Evolutionary conservation across 371 early-diverging fungal genomes (phyloP).

Genomic region (Parasitella parasitica): DNA sequence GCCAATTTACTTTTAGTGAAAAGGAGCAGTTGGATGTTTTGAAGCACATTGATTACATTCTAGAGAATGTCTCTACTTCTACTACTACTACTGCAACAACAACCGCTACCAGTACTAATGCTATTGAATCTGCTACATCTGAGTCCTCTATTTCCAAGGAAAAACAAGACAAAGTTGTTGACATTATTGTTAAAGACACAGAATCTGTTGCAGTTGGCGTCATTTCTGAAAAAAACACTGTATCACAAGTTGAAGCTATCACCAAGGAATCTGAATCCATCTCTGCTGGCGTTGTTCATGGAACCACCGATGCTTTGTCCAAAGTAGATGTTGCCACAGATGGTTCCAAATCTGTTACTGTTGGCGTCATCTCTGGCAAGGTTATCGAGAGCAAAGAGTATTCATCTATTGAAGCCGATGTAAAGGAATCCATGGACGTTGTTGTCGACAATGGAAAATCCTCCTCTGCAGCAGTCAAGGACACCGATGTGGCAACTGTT

Average conservation of each 20-base stretch:
- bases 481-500: not conserved
- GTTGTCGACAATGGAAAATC: not conserved
- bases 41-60: constrained; percentile 15
- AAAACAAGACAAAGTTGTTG: not conserved
- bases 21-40: constrained; percentile 6
- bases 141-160: not conserved
- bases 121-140: too few species aligned
- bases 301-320: not conserved
- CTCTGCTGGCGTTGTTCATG: constrained; percentile 1
- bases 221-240: not conserved
- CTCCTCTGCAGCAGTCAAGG: not conserved
- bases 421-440: not conserved
- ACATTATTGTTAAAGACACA: not conserved
- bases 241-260: not conserved
- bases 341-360: not conserved
- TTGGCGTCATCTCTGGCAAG: not conserved
- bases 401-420: not conserved
- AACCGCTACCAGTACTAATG: not conserved
- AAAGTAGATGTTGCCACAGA: not conserved
- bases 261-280: not conserved
- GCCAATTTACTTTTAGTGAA: constrained; percentile 23
- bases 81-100: not conserved
- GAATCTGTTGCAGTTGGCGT: not conserved
- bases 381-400: constrained; percentile 5
- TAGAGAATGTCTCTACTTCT: constrained; percentile 4